These are phyloP conservation scores for Lagerstroemia fauriei DNA, from an alignment of 441 rosid species.

Conservation along the genomic window DNA sequence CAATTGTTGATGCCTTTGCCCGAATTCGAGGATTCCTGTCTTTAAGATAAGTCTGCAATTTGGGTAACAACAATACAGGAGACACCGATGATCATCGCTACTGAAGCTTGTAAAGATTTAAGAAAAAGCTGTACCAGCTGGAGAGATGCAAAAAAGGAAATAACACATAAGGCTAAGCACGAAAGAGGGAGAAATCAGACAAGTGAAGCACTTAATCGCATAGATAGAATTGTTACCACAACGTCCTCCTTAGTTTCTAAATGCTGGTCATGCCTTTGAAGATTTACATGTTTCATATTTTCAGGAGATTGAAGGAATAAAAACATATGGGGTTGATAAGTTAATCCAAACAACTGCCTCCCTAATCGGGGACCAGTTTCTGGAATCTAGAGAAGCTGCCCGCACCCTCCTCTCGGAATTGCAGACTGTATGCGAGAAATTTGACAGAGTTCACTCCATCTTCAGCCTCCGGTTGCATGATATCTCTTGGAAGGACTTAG, in stretches of 20 bases:
- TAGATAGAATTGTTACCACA: constrained; percentile 47
- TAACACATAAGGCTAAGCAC: neutral
- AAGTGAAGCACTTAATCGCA: neutral
- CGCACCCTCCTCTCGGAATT: constrained; percentile 75
- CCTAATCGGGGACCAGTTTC: constrained; percentile 88
- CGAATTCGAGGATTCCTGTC: constrained; percentile 83
- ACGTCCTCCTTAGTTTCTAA: constrained; percentile 51
- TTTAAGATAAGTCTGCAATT: constrained; percentile 80
- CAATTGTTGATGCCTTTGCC: constrained; percentile 59
- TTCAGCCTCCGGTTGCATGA: constrained; percentile 39
- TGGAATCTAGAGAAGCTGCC: constrained; percentile 95
- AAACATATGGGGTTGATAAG: constrained; percentile 73
- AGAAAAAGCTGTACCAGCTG: constrained; percentile 91
- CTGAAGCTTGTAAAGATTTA: constrained; percentile 82
- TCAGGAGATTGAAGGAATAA: constrained; percentile 83
- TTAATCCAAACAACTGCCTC: constrained; percentile 79
- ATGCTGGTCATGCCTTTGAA: neutral
- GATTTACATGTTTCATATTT: neutral
- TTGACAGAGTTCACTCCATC: constrained; percentile 37
- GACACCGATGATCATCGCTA: constrained; percentile 65
- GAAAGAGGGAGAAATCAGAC: neutral
- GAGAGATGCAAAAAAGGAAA: constrained; percentile 6
- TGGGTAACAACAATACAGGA: constrained; percentile 59
- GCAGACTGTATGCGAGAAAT: constrained; percentile 63
- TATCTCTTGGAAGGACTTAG: constrained; percentile 78